These are phyloP conservation scores for Furcasterigmium sp. DNA, from an alignment of 2,329 filamentous ascomycete genomes.

Conservation along the genomic window DNA sequence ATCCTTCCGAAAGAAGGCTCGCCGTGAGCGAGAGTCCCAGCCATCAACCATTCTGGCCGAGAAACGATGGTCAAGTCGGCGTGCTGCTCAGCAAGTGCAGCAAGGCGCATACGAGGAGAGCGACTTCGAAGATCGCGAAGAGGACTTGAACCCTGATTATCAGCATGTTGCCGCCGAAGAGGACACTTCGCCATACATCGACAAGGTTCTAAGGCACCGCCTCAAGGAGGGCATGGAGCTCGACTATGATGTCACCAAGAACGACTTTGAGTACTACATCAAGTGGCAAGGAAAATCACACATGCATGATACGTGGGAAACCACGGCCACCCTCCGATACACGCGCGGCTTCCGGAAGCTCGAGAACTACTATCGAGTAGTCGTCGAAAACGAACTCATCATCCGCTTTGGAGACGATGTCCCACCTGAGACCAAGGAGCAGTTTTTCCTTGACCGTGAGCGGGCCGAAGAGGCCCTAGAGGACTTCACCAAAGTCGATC, in stretches of 20 bases:
- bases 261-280: slow-evolving; percentile 87
- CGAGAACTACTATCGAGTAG: slow-evolving; percentile 90
- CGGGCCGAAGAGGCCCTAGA: slow-evolving; percentile 81
- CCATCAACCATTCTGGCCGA: slow-evolving; percentile 65
- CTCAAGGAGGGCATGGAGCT: slow-evolving; percentile 63
- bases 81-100: slow-evolving; percentile 70
- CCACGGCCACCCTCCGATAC: slow-evolving; percentile 65
- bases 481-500: slow-evolving; percentile 88
- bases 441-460: slow-evolving; percentile 93
- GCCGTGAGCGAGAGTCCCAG: slow-evolving; percentile 64
- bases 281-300: slow-evolving; percentile 98
- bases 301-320: slow-evolving; percentile 94
- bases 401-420: slow-evolving; percentile 72
- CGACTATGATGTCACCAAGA: slow-evolving; percentile 50
- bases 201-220: slow-evolving; percentile 84
- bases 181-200: slow-evolving; percentile 79
- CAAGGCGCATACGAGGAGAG: slow-evolving; percentile 61
- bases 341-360: slow-evolving; percentile 82
- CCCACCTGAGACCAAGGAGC: slow-evolving; percentile 80
- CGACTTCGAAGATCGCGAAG: slow-evolving; percentile 60
- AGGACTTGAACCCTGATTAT: slow-evolving; percentile 48
- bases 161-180: slow-evolving; percentile 69
- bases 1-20: slow-evolving; percentile 69
- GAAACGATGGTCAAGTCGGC: slow-evolving; percentile 86
- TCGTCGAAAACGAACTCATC: slow-evolving; percentile 73